phyloP scores from a whole-genome alignment of 1,139 yeast genomes.

The Saccharomyces hybrid region DNA sequence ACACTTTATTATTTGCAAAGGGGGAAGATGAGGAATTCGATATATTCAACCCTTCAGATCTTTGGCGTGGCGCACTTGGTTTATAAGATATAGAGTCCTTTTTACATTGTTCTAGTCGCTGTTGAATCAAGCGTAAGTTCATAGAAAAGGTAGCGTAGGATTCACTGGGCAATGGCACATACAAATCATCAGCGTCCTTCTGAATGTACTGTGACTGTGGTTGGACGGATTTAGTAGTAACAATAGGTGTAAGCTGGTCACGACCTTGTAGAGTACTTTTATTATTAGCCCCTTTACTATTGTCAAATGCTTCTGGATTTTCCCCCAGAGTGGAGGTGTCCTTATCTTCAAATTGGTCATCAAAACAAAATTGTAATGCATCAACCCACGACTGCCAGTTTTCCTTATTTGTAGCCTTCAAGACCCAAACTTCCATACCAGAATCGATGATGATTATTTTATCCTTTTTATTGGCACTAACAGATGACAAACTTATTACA shows the following conservation, averaged over 20 bases:
- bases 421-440: slow-evolving; percentile 91
- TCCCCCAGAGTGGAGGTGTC: slow-evolving; percentile 2
- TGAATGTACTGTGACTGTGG: background rate
- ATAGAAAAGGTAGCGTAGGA: slow-evolving; percentile 15
- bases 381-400: slow-evolving; percentile 80
- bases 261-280: background rate
- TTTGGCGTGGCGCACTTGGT: slow-evolving; percentile 1
- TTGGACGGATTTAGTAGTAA: background rate
- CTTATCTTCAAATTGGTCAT: slow-evolving; percentile 8
- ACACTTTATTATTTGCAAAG: slow-evolving; percentile 4
- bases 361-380: slow-evolving; percentile 43
- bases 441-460: slow-evolving; percentile 79
- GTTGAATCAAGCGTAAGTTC: slow-evolving; percentile 18
- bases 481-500: slow-evolving; percentile 74
- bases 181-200: slow-evolving; percentile 3
- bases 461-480: slow-evolving; percentile 66
- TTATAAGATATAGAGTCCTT: slow-evolving; percentile 18
- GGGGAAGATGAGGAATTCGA: slow-evolving; percentile 13
- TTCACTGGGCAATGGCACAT: slow-evolving; percentile 15
- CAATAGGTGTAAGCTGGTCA: background rate
- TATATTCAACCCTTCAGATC: slow-evolving; percentile 3
- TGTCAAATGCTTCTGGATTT: background rate
- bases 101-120: slow-evolving; percentile 22
- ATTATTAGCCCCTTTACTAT: background rate
- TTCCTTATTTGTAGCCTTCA: slow-evolving; percentile 55